Conservation (phyloP, 163 green algal species). For the Volvox carteri region DNA sequence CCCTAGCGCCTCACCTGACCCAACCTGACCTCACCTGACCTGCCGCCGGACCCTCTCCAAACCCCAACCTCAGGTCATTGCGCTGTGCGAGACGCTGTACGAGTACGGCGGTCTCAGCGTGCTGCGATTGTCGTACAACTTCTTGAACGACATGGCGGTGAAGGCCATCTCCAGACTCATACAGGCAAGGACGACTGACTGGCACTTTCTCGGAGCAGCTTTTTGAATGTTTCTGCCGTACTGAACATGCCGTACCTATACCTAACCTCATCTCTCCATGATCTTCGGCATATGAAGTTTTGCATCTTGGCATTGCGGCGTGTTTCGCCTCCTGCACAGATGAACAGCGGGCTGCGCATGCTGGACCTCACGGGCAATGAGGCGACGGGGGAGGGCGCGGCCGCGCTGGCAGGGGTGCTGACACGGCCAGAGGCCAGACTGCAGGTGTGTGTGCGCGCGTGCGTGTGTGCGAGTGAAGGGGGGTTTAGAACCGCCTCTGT, state of each 20-base stretch:
- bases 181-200: conserved; percentile 38
- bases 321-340: conserved; percentile 37
- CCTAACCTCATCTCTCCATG: too few species aligned
- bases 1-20: too few species aligned
- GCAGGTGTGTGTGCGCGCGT: conserved; percentile 36
- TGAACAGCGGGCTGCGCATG: conserved; percentile 52
- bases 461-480: too few species aligned
- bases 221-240: too few species aligned
- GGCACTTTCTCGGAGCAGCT: too few species aligned
- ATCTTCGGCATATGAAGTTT: too few species aligned
- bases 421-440: conserved; percentile 10
- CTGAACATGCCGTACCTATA: too few species aligned
- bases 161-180: conserved; percentile 51
- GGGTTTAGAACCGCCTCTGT: too few species aligned
- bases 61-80: conserved; percentile 36
- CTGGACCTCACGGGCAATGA: conserved; percentile 67
- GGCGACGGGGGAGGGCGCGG: conserved; percentile 52
- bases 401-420: conserved; percentile 50
- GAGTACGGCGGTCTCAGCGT: conserved; percentile 33
- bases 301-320: too few species aligned
- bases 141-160: conserved; percentile 53
- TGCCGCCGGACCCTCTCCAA: too few species aligned
- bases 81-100: conserved; percentile 47
- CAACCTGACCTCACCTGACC: background rate
- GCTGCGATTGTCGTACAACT: conserved; percentile 46